Evolutionary conservation across 2,329 filamentous ascomycete species (phyloP).

Genomic region (Plectosphaerella sp.): DNA sequence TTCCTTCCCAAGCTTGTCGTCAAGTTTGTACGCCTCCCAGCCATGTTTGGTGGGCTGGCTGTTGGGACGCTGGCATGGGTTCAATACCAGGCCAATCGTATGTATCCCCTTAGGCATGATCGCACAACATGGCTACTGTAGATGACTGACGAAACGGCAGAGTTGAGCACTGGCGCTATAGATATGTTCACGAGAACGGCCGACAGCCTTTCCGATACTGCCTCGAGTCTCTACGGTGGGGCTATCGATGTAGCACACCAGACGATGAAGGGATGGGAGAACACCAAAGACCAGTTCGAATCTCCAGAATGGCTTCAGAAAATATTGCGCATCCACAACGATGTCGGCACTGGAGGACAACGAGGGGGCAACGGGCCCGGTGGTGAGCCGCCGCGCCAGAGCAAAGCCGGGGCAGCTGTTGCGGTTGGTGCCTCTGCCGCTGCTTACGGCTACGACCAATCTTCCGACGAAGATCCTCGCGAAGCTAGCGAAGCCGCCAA

Average conservation of each 20-base stretch:
- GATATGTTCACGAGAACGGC: constrained; percentile 72
- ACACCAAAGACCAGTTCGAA: constrained; percentile 72
- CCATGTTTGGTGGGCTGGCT: constrained; percentile 85
- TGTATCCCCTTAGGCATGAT: constrained; percentile 25
- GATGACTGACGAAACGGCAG: constrained; percentile 23
- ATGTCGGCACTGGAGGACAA: constrained; percentile 47
- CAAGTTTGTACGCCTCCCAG: constrained; percentile 83
- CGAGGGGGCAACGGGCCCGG: constrained; percentile 42
- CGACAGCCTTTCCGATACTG: constrained; percentile 66
- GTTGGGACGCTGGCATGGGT: constrained; percentile 86
- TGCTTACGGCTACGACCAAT: constrained; percentile 73
- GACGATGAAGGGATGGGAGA: constrained; percentile 75
- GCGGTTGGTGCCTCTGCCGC: constrained; percentile 69
- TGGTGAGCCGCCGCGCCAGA: constrained; percentile 55
- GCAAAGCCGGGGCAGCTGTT: constrained; percentile 54
- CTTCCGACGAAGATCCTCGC: constrained; percentile 59
- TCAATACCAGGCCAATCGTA: constrained; percentile 91
- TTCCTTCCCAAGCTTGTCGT: constrained; percentile 82
- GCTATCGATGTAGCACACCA: constrained; percentile 74
- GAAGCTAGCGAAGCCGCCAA: constrained; percentile 63
- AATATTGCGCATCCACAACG: constrained; percentile 59
- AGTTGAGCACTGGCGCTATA: constrained; percentile 72
- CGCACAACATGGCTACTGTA: background rate
- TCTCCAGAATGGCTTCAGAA: constrained; percentile 74
- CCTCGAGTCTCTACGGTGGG: constrained; percentile 65